These are phyloP conservation scores for Aechmea fasciata DNA, from an alignment of 176 grass and related monocot species.

Conservation along the genomic window DNA sequence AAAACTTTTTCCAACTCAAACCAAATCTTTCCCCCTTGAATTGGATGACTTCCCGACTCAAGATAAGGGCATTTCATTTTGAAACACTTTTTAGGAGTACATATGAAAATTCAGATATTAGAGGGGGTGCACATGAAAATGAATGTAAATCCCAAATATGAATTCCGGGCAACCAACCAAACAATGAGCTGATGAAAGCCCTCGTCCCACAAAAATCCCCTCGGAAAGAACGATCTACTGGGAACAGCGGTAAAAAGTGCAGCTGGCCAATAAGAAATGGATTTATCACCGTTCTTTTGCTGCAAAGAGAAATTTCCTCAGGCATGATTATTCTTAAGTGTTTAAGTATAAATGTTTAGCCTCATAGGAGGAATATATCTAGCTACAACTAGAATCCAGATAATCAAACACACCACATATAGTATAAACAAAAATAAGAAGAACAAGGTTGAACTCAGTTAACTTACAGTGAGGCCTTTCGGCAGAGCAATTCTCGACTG, in stretches of 20 bases:
- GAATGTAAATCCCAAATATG: slow-evolving; percentile 7
- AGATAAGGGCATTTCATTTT: no score
- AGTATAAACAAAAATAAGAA: slow-evolving; percentile 7
- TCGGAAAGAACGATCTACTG: slow-evolving; percentile 88
- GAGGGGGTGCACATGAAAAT: no score
- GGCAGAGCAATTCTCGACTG: slow-evolving; percentile 92
- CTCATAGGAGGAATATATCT: no score
- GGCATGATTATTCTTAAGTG: slow-evolving; percentile 1
- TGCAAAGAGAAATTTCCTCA: slow-evolving; percentile 33
- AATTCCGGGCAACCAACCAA: slow-evolving; percentile 37
- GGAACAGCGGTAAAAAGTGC: slow-evolving; percentile 91
- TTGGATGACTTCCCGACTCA: no score
- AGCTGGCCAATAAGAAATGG: slow-evolving; percentile 82
- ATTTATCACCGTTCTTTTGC: slow-evolving; percentile 90
- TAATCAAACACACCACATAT: slow-evolving; percentile 6
- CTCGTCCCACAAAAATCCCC: slow-evolving; percentile 96
- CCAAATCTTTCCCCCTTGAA: no score
- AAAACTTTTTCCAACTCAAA: no score
- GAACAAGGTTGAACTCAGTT: background rate
- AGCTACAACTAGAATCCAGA: background rate
- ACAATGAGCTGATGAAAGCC: slow-evolving; percentile 93
- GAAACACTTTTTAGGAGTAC: no score
- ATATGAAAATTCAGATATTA: no score
- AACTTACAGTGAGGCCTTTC: slow-evolving; percentile 82
- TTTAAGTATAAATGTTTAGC: background rate